Percentiles rank a stretch among this genome's conserved stretches.
Evolutionary conservation across 1,284 basidiomycete species (phyloP).

Genomic region (Moesziomyces parantarcticus): DNA sequence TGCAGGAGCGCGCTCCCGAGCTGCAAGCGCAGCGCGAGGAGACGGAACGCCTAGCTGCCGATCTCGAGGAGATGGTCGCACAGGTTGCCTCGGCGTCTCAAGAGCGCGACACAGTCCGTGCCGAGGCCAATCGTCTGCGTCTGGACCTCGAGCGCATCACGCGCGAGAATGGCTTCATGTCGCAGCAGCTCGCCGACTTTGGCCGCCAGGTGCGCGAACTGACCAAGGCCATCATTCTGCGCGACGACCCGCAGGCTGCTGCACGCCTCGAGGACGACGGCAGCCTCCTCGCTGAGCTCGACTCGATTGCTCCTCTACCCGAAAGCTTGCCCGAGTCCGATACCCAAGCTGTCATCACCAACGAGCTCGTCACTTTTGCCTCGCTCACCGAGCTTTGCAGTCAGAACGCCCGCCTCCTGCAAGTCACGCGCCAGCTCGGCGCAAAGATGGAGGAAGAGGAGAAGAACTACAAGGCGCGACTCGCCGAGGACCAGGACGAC

Average conservation of each 20-base stretch:
- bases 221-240: conserved; percentile 80
- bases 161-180: conserved; percentile 79
- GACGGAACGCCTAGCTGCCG: conserved; percentile 51
- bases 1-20: conserved; percentile 60
- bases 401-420: conserved; percentile 88
- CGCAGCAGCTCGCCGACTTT: conserved; percentile 79
- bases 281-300: conserved; percentile 63
- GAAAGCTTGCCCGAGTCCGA: conserved; percentile 44
- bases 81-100: conserved; percentile 49
- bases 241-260: conserved; percentile 81
- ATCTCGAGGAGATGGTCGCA: conserved; percentile 50
- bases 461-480: conserved; percentile 45
- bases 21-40: conserved; percentile 65
- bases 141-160: conserved; percentile 71
- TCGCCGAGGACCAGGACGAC: conserved; percentile 76
- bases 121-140: conserved; percentile 75
- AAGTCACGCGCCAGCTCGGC: conserved; percentile 77
- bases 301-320: conserved; percentile 29
- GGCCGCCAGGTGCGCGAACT: conserved; percentile 85
- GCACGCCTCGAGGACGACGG: conserved; percentile 76
- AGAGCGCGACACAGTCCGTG: conserved; percentile 64
- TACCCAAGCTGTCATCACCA: conserved; percentile 78
- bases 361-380: conserved; percentile 87
- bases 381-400: conserved; percentile 83
- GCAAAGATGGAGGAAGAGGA: conserved; percentile 68